Percentiles rank a stretch among this genome's conserved stretches.
Conservation (phyloP, 2,329 filamentous ascomycete species). For the Nectriaceae sp. region DNA sequence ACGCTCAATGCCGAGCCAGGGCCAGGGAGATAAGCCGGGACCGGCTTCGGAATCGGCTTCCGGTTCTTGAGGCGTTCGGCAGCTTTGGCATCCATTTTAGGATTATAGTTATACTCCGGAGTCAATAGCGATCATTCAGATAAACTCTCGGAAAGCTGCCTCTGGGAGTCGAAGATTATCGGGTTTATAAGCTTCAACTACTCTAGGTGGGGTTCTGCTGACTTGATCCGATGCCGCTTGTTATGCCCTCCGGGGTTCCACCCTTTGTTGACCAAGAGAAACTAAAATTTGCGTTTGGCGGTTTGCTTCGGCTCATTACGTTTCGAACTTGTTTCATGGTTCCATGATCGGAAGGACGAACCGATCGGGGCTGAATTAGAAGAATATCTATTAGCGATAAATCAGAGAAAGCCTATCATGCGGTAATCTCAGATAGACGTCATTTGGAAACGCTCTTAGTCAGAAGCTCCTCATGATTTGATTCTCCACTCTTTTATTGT, state of each 20-base stretch:
- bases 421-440: too few relatives aligned
- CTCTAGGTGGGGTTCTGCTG: neutral
- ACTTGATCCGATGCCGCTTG: slow-evolving; percentile 1
- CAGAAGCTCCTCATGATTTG: too few relatives aligned
- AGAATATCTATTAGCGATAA: too few relatives aligned
- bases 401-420: too few relatives aligned
- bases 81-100: slow-evolving; percentile 24
- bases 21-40: slow-evolving; percentile 50
- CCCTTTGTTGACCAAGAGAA: neutral
- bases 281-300: neutral
- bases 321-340: too few relatives aligned
- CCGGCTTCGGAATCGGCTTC: slow-evolving; percentile 47
- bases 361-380: too few relatives aligned
- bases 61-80: slow-evolving; percentile 44
- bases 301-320: slow-evolving; percentile 1
- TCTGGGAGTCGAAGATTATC: neutral
- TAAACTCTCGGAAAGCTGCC: neutral
- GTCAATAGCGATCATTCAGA: neutral
- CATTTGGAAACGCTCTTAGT: too few relatives aligned
- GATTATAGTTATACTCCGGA: neutral
- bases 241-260: neutral
- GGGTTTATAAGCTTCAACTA: neutral
- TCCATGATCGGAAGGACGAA: too few relatives aligned
- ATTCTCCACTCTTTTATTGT: too few relatives aligned
- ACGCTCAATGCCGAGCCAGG: slow-evolving; percentile 46